phyloP scores from a whole-genome alignment of 2,329 filamentous ascomycete species.

The Aspergillus ochraceoroseus region DNA sequence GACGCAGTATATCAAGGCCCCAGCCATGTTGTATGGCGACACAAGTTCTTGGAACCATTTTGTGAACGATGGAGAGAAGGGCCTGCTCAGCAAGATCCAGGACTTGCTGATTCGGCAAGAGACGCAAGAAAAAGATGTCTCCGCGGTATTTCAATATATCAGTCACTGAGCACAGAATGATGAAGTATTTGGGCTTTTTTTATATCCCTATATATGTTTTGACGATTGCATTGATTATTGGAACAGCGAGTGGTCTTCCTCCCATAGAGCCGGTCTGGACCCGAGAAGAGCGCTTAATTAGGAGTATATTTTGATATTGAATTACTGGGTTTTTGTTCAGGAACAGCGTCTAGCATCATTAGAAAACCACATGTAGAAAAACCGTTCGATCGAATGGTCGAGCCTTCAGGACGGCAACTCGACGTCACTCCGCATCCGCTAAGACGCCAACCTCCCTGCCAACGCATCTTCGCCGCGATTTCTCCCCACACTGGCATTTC shows the following conservation, averaged over 20 bases:
- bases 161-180: slow-evolving; percentile 59
- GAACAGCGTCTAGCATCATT: too few species aligned
- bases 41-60: slow-evolving; percentile 99
- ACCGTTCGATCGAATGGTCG: slow-evolving; percentile 7
- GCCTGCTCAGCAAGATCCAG: slow-evolving; percentile 73
- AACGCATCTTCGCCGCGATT: slow-evolving; percentile 21
- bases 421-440: slow-evolving; percentile 23
- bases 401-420: slow-evolving; percentile 9
- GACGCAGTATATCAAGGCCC: slow-evolving; percentile 80
- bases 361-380: too few species aligned
- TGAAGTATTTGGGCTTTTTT: slow-evolving; percentile 3
- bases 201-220: slow-evolving; percentile 1
- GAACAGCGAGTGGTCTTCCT: neutral
- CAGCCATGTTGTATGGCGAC: slow-evolving; percentile 93
- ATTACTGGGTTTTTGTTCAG: neutral
- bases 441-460: slow-evolving; percentile 18
- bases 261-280: neutral
- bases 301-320: slow-evolving; percentile 5
- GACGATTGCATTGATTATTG: slow-evolving; percentile 6
- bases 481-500: slow-evolving; percentile 19
- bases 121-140: slow-evolving; percentile 70
- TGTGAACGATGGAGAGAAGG: slow-evolving; percentile 64
- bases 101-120: slow-evolving; percentile 88
- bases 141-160: slow-evolving; percentile 97
- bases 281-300: too few species aligned